phyloP scores from a whole-genome alignment of 1,139 yeast genomes.

The Saccharomyces hybrid region DNA sequence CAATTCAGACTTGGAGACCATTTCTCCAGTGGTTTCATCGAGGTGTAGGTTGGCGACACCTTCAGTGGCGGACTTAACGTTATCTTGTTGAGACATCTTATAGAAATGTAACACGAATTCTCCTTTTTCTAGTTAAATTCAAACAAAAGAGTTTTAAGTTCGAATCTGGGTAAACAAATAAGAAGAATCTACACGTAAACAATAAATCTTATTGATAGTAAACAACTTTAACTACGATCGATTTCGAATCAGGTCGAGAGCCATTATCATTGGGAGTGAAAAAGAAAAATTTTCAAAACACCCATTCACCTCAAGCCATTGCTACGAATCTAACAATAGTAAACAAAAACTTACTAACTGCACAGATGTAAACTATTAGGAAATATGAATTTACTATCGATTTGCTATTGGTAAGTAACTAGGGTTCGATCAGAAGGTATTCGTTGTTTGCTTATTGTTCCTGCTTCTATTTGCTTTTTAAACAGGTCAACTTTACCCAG shows the following conservation, averaged over 20 bases:
- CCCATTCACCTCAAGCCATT: background rate
- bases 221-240: background rate
- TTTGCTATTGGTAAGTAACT: background rate
- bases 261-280: background rate
- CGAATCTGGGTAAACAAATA: background rate
- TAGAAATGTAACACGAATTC: background rate
- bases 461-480: background rate
- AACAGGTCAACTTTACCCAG: background rate
- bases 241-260: background rate
- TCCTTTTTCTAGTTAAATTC: background rate
- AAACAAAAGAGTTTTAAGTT: background rate
- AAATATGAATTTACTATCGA: background rate
- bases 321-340: background rate
- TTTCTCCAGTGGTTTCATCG: conserved; percentile 94
- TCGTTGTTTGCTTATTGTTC: background rate
- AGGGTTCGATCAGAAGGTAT: background rate
- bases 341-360: background rate
- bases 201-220: background rate
- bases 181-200: background rate
- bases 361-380: background rate
- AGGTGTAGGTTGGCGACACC: conserved; percentile 73
- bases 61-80: conserved; percentile 61
- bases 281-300: background rate
- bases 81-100: conserved; percentile 16
- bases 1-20: conserved; percentile 91